Conservation (phyloP, 371 early-diverging fungal genomes). For the Thermomucor indicae-seudaticae region DNA sequence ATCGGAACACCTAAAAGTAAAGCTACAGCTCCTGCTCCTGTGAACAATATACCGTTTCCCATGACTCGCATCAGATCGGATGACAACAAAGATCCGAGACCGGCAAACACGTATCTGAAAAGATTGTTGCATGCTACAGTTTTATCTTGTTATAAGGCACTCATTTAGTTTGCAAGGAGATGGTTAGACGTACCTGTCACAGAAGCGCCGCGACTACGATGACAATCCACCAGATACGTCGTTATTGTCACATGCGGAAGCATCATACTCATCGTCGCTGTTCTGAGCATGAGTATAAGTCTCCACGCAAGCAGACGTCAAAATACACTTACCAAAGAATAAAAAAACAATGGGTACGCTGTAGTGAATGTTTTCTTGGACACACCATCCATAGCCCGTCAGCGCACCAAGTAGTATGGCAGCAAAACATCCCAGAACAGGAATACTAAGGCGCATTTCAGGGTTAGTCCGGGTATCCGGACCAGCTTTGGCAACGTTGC, state of each 20-base stretch:
- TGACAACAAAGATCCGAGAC: conserved; percentile 30
- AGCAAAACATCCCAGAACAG: conserved; percentile 13
- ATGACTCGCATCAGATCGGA: conserved; percentile 20
- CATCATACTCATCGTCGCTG: conserved; percentile 31
- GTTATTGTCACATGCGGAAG: conserved; percentile 28
- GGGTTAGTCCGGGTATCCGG: conserved; percentile 16
- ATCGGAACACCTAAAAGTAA: not conserved
- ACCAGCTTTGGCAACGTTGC: conserved; percentile 16
- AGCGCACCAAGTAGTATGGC: conserved; percentile 16
- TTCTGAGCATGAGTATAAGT: not conserved
- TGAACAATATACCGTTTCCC: conserved; percentile 26
- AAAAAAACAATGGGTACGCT: conserved; percentile 29
- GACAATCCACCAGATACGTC: conserved; percentile 41
- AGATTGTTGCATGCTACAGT: conserved; percentile 36
- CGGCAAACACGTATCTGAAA: conserved; percentile 31
- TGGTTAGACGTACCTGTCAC: conserved; percentile 15
- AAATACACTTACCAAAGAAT: conserved; percentile 23
- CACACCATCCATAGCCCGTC: conserved; percentile 34
- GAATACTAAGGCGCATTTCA: conserved; percentile 31
- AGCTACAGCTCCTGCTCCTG: conserved; percentile 15
- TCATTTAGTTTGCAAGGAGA: not conserved
- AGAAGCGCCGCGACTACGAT: conserved; percentile 32
- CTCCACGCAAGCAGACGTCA: too few species aligned
- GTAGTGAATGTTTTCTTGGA: conserved; percentile 29
- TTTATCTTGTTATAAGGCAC: not conserved